These are phyloP conservation scores for Aspergillus carbonarius DNA, from an alignment of 2,329 filamentous ascomycete species.

Conservation along the genomic window DNA sequence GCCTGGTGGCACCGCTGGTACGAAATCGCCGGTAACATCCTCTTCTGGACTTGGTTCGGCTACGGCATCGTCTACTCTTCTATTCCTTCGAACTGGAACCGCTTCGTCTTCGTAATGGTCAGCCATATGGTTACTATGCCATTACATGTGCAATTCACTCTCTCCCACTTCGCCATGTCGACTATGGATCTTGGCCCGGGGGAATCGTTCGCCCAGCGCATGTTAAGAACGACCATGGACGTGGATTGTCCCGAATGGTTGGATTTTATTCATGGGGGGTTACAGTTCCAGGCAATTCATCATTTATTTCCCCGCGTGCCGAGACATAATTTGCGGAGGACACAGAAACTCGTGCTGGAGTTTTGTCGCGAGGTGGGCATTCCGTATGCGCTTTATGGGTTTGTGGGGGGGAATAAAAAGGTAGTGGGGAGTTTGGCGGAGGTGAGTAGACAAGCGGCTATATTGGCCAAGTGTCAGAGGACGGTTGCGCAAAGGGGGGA, in stretches of 20 bases:
- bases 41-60: conserved; percentile 84
- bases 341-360: conserved; percentile 71
- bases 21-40: conserved; percentile 68
- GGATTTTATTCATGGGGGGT: conserved; percentile 80
- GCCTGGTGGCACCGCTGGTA: conserved; percentile 79
- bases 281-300: conserved; percentile 86
- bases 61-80: conserved; percentile 71
- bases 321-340: conserved; percentile 72
- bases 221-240: conserved; percentile 90
- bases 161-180: conserved; percentile 92
- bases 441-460: conserved; percentile 71
- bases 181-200: conserved; percentile 76
- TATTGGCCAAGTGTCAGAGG: conserved; percentile 68
- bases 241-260: conserved; percentile 82
- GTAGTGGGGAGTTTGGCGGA: conserved; percentile 73
- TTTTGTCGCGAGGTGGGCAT: conserved; percentile 80
- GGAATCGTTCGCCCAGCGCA: conserved; percentile 83
- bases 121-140: conserved; percentile 77
- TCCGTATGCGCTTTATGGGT: conserved; percentile 80
- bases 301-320: conserved; percentile 80
- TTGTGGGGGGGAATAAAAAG: conserved; percentile 73
- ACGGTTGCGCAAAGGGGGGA: conserved; percentile 17
- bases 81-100: conserved; percentile 65
- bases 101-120: conserved; percentile 71
- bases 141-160: conserved; percentile 81